Conservation (phyloP, 768 basidiomycete genomes). For the Boletus reticulatus region DNA sequence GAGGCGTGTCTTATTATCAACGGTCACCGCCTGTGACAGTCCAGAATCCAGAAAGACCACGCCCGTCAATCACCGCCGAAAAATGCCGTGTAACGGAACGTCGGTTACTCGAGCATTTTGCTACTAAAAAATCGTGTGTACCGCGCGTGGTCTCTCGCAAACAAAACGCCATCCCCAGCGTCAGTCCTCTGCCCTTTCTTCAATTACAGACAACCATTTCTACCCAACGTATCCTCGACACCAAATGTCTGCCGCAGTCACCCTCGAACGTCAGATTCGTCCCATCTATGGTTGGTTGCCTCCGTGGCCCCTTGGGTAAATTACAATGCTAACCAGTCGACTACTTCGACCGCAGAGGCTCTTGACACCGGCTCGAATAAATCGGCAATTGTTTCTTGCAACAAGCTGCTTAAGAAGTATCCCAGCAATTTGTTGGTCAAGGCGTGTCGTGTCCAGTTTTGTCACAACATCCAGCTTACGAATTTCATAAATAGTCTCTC, state of each 20-base stretch:
- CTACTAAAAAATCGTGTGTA: conserved; percentile 24
- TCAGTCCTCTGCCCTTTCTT: conserved; percentile 2
- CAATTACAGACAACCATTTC: neutral
- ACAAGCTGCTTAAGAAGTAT: conserved; percentile 85
- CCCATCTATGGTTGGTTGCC: conserved; percentile 72
- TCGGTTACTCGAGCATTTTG: conserved; percentile 21
- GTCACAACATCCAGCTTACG: neutral
- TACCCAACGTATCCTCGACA: neutral
- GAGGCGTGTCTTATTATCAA: neutral
- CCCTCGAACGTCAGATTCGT: conserved; percentile 79
- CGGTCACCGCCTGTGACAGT: too few relatives aligned
- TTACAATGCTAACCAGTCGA: conserved; percentile 1
- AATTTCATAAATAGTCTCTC: conserved; percentile 52
- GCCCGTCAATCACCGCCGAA: conserved; percentile 20
- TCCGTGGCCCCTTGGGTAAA: neutral
- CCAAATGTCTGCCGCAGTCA: conserved; percentile 48
- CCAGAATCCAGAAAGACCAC: neutral
- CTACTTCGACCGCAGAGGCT: conserved; percentile 53
- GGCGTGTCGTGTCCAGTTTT: conserved; percentile 34
- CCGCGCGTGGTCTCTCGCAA: conserved; percentile 1
- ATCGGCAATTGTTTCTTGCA: conserved; percentile 80
- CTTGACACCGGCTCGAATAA: conserved; percentile 86
- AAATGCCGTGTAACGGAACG: conserved; percentile 26
- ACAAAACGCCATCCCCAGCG: conserved; percentile 1
- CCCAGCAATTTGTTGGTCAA: conserved; percentile 72